Evolutionary conservation across 192 early-diverging fungal genomes (phyloP).

Genomic region (Coemansia sp.): DNA sequence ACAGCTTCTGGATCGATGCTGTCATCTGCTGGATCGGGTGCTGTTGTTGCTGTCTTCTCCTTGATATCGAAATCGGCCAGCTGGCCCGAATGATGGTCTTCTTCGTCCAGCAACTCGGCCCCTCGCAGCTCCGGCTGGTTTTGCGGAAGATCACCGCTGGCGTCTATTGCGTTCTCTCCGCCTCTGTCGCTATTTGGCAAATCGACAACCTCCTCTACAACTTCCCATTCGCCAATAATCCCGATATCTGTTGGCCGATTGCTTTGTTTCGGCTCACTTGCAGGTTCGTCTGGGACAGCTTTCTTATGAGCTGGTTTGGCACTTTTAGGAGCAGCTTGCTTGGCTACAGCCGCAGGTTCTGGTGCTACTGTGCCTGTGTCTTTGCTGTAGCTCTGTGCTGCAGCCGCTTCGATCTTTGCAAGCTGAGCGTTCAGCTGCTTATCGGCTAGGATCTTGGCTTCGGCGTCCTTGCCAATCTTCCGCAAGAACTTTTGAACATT

Average conservation of each 20-base stretch:
- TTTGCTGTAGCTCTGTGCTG: conserved; percentile 23
- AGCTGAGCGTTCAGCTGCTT: conserved; percentile 62
- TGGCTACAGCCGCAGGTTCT: background rate
- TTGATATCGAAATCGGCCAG: conserved; percentile 31
- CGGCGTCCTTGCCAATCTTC: conserved; percentile 59
- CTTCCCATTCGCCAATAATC: conserved; percentile 44
- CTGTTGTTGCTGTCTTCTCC: conserved; percentile 26
- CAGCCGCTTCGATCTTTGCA: conserved; percentile 66
- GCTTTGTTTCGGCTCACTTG: background rate
- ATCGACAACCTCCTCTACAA: conserved; percentile 27
- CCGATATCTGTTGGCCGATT: conserved; percentile 30
- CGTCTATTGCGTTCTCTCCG: background rate
- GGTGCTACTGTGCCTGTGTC: conserved; percentile 12
- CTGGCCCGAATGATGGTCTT: conserved; percentile 10
- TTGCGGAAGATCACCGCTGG: background rate
- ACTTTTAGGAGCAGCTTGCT: background rate
- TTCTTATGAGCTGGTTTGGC: background rate
- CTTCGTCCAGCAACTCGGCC: conserved; percentile 34
- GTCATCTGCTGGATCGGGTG: background rate
- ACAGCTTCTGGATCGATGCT: background rate
- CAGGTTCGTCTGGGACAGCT: background rate
- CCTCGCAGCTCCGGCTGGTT: conserved; percentile 15
- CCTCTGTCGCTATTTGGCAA: background rate
- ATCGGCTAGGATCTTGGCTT: conserved; percentile 56
- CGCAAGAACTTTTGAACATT: conserved; percentile 74